These are phyloP conservation scores for Tympanopsis confertula DNA, from an alignment of 2,329 filamentous ascomycete genomes.

Conservation along the genomic window DNA sequence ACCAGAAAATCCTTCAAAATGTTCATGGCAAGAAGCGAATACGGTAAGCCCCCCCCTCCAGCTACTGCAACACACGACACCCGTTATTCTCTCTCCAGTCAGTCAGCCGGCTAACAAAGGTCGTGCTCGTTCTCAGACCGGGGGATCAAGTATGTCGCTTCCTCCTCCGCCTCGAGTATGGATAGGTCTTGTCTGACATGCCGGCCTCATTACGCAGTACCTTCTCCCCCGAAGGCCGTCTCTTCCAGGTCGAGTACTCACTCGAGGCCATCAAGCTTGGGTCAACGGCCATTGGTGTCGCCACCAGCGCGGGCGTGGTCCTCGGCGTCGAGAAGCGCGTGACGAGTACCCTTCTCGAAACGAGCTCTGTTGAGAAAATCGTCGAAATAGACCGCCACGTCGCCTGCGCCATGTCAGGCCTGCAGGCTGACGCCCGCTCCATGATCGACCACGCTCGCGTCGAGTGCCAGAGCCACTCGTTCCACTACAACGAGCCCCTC, in stretches of 20 bases:
- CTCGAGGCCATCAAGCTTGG: slow-evolving; percentile 99
- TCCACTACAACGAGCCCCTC: slow-evolving; percentile 94
- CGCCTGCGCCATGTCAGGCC: slow-evolving; percentile 93
- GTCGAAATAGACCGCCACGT: slow-evolving; percentile 99
- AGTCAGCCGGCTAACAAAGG: neutral
- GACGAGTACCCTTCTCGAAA: slow-evolving; percentile 92
- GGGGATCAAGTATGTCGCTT: slow-evolving; percentile 74
- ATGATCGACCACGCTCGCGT: slow-evolving; percentile 98
- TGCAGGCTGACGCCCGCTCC: slow-evolving; percentile 92
- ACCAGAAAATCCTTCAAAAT: slow-evolving; percentile 59
- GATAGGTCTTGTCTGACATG: too few relatives aligned
- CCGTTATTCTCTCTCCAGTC: neutral
- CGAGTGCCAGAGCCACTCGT: slow-evolving; percentile 90
- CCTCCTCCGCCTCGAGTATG: slow-evolving; percentile 5
- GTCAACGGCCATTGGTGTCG: slow-evolving; percentile 94
- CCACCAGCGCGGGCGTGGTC: slow-evolving; percentile 87
- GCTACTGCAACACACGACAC: slow-evolving; percentile 8
- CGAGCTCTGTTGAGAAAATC: slow-evolving; percentile 97
- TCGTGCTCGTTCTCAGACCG: slow-evolving; percentile 57
- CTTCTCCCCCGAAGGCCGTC: slow-evolving; percentile 97
- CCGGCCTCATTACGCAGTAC: too few relatives aligned
- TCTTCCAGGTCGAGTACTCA: slow-evolving; percentile 99
- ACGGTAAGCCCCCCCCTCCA: slow-evolving; percentile 55
- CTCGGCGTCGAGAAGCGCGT: slow-evolving; percentile 98
- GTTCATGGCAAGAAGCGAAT: slow-evolving; percentile 99